These are phyloP conservation scores for Saccharomyces mikatae DNA, from an alignment of 805 yeast species.

Conservation along the genomic window DNA sequence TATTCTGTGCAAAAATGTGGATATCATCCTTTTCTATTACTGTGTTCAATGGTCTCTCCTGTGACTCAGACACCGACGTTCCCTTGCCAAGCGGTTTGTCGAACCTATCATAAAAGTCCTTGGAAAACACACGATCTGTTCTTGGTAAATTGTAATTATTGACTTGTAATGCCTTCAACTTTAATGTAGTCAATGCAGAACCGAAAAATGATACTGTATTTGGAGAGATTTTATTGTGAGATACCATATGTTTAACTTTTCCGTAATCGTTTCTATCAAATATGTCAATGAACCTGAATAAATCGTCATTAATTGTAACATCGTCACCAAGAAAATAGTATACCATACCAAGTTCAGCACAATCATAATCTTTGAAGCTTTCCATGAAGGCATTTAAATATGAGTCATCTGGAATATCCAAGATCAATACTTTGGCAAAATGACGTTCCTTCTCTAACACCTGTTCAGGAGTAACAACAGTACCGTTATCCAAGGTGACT, in stretches of 20 bases:
- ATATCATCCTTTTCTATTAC: slow-evolving; percentile 13
- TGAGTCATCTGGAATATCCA: slow-evolving; percentile 59
- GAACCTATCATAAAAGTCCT: slow-evolving; percentile 30
- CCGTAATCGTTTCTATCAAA: slow-evolving; percentile 37
- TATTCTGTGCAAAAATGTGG: slow-evolving; percentile 18
- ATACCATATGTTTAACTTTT: slow-evolving; percentile 51
- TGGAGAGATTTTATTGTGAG: slow-evolving; percentile 62
- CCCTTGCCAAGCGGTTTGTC: slow-evolving; percentile 22
- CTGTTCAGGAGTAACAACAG: slow-evolving; percentile 52
- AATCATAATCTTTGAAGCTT: slow-evolving; percentile 20
- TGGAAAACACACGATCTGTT: slow-evolving; percentile 22
- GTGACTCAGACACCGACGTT: slow-evolving; percentile 16
- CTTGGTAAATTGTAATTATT: slow-evolving; percentile 35
- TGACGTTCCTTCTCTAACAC: slow-evolving; percentile 57
- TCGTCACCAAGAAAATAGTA: slow-evolving; percentile 72
- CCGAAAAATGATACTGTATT: slow-evolving; percentile 52
- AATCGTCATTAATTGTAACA: slow-evolving; percentile 37
- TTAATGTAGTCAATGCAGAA: slow-evolving; percentile 45
- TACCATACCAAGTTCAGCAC: slow-evolving; percentile 39
- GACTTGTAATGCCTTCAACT: slow-evolving; percentile 47
- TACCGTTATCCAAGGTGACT: slow-evolving; percentile 54
- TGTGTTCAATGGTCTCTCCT: slow-evolving; percentile 13
- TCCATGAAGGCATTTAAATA: slow-evolving; percentile 36
- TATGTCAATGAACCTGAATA: slow-evolving; percentile 42
- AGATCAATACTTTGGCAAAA: slow-evolving; percentile 53